phyloP scores from a whole-genome alignment of 1,284 basidiomycete species.

The Veloboletus limbatus region DNA sequence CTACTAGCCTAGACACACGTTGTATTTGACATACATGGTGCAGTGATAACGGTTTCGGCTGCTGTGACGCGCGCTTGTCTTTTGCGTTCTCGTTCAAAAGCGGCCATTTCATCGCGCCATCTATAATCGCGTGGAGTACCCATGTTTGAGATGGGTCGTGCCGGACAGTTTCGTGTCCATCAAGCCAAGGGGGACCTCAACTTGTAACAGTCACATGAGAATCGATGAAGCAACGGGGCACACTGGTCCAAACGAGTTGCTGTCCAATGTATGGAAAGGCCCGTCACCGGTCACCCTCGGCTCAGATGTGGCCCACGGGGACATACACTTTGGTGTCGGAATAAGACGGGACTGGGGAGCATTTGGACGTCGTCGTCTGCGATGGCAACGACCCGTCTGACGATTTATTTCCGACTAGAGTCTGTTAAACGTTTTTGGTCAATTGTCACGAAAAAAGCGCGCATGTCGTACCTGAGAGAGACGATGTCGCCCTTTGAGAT shows the following conservation, averaged over 20 bases:
- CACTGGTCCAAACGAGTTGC: constrained; percentile 72
- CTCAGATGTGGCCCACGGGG: constrained; percentile 66
- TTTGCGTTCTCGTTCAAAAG: constrained; percentile 44
- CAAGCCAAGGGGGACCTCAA: constrained; percentile 58
- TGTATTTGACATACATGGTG: constrained; percentile 4
- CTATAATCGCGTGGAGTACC: constrained; percentile 34
- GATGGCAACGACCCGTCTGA: constrained; percentile 68
- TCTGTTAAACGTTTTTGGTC: too few species aligned
- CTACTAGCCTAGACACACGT: too few species aligned
- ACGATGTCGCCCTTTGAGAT: constrained; percentile 65
- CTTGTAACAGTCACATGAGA: background rate
- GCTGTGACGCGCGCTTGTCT: constrained; percentile 43
- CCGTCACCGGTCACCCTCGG: constrained; percentile 57
- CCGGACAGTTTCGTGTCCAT: constrained; percentile 57
- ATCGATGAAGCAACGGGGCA: constrained; percentile 17
- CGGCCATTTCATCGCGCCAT: constrained; percentile 46
- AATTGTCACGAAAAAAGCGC: too few species aligned
- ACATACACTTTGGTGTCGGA: constrained; percentile 53
- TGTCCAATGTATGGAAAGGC: constrained; percentile 55
- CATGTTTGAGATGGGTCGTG: constrained; percentile 15
- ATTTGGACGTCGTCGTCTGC: constrained; percentile 66
- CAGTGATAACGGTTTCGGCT: background rate
- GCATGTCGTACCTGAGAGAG: constrained; percentile 54
- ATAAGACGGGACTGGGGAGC: constrained; percentile 69
- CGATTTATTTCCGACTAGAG: constrained; percentile 48